phyloP scores from a whole-genome alignment of 2,329 filamentous ascomycete species.

The Mycogone perniciosa region DNA sequence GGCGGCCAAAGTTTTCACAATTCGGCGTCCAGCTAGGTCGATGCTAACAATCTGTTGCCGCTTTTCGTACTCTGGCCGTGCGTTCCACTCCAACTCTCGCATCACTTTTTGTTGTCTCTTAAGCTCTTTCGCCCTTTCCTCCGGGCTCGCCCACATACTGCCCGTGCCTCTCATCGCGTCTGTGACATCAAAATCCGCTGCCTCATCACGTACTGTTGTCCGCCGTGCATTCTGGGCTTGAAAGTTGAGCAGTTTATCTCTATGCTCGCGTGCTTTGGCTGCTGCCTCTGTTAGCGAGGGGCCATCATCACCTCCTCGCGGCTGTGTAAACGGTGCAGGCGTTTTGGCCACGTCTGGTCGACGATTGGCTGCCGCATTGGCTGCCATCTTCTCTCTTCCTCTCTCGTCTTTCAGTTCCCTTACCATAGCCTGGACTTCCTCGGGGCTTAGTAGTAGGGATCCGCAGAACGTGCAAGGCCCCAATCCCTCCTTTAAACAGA shows the following conservation, averaged over 20 bases:
- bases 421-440: constrained; percentile 81
- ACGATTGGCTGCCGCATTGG: constrained; percentile 65
- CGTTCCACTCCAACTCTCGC: constrained; percentile 81
- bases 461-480: constrained; percentile 92
- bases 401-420: constrained; percentile 76
- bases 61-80: constrained; percentile 83
- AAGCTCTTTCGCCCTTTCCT: constrained; percentile 74
- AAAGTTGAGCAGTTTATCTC: constrained; percentile 73
- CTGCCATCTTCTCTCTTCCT: constrained; percentile 77
- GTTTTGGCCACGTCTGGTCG: constrained; percentile 58
- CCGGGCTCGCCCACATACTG: constrained; percentile 74
- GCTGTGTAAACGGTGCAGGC: constrained; percentile 53
- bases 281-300: constrained; percentile 50
- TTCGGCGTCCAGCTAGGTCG: constrained; percentile 70
- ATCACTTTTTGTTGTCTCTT: constrained; percentile 80
- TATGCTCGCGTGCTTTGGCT: constrained; percentile 65
- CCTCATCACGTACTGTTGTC: constrained; percentile 83
- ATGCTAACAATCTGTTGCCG: constrained; percentile 77
- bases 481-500: constrained; percentile 89
- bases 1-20: constrained; percentile 65
- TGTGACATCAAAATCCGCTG: constrained; percentile 54
- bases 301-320: constrained; percentile 29
- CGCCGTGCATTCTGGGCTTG: constrained; percentile 80
- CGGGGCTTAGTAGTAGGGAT: constrained; percentile 60
- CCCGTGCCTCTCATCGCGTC: constrained; percentile 39